These are phyloP conservation scores for Phytophthora citrophthora DNA, from an alignment of 352 stramenopile species.

Conservation along the genomic window DNA sequence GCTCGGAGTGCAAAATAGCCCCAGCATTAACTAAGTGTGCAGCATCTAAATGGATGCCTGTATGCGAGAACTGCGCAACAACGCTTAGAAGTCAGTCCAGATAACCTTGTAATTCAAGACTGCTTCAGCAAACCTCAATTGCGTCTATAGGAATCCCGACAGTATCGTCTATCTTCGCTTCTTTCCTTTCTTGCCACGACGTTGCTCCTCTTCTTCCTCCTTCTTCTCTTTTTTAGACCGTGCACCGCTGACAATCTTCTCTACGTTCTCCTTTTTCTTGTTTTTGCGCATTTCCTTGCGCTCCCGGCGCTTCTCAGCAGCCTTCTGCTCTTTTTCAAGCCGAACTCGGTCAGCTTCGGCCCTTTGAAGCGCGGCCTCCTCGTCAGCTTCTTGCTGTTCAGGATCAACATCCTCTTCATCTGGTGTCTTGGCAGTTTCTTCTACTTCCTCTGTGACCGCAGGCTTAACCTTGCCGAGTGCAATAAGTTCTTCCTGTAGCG, in stretches of 20 bases:
- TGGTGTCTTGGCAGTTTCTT: neutral
- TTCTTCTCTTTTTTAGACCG: constrained; percentile 50
- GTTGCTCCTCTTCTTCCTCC: constrained; percentile 42
- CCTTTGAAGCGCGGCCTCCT: constrained; percentile 35
- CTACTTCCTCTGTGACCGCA: constrained; percentile 1
- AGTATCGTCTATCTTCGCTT: constrained; percentile 31
- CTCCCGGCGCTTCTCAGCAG: constrained; percentile 78
- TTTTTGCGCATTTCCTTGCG: constrained; percentile 85
- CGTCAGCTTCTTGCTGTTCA: constrained; percentile 43
- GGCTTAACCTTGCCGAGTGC: constrained; percentile 42
- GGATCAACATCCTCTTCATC: constrained; percentile 14
- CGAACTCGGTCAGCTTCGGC: constrained; percentile 57
- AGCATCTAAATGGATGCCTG: constrained; percentile 88
- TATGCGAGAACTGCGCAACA: constrained; percentile 64
- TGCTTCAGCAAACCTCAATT: constrained; percentile 7
- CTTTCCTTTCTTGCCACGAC: constrained; percentile 50
- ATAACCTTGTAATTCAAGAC: constrained; percentile 8
- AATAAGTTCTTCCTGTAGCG: constrained; percentile 63
- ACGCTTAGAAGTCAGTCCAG: constrained; percentile 46
- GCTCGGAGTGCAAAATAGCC: constrained; percentile 59
- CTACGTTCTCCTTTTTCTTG: constrained; percentile 81
- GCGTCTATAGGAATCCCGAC: constrained; percentile 2
- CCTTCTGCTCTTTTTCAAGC: constrained; percentile 79
- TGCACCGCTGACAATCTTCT: constrained; percentile 62
- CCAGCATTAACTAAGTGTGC: constrained; percentile 78